Evolutionary conservation across 2,329 filamentous ascomycete genomes (phyloP), one percentile per base, ranked within the genome.

Genomic region (Colletotrichum cuscutae): DNA sequence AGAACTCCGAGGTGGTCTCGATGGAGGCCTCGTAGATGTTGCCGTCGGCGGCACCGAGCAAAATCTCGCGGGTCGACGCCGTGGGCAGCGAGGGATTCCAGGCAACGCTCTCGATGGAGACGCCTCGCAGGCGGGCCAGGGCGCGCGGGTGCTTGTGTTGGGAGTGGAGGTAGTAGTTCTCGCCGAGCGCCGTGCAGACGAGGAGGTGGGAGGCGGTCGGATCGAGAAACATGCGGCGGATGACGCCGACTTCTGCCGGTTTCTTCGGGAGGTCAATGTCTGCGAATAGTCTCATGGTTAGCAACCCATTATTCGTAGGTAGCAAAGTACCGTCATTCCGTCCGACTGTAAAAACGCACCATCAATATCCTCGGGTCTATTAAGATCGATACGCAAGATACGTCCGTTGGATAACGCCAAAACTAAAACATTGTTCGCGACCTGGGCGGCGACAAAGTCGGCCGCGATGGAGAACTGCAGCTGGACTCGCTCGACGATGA

Each of bases 251-350:
- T 82, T 99, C 96, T 49, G 94, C 93, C 19, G 94, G 91, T 79
- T 96, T 97, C 85, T 97, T 98, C 49, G 97, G 97, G 8, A 99
- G 90, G 82, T 99, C 97, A 81, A 99, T 98, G 83, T 99, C 96
- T 97, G 78, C 11, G 65, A 49, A 49, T 11, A 53, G 53, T 32
- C n/a, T 22, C n/a, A 28, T 52, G n/a, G 65, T 74, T 68, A 74
- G 69, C 65, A 71, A 64, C 15, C 19, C 12, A 22, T 37, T 56
- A 13, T 37, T 49, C 30, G 19, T 28, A 6, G 42, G 49, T 4
- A 37, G 28, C 63, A 78, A 49, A 12, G 13, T n/a, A 24, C 46
- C 30, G 46, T 28, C 46, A 76, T 75, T 57, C 37, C 35, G 26
- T 22, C 32, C 57, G 19, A 65, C 73, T 59, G 70, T 71, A 57